Evolutionary conservation across 1,284 basidiomycete genomes (phyloP).

Genomic region (Phellinidium pouzarii): DNA sequence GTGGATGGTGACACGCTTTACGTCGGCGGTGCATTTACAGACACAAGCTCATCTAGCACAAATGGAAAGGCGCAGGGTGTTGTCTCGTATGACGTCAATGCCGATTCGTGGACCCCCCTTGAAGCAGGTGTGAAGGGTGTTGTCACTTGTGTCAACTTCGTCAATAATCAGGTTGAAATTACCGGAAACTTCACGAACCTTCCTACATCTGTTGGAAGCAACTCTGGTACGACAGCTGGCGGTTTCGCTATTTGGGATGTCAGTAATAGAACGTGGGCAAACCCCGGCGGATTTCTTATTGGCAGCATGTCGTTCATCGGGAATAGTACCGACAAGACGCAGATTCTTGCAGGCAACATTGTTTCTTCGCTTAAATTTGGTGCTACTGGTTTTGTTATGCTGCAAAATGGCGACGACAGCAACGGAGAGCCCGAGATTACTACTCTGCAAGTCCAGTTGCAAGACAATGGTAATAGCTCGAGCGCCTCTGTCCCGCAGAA

Average conservation of each 20-base stretch:
- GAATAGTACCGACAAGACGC: conserved; percentile 36
- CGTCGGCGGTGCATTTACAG: conserved; percentile 81
- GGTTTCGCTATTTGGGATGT: conserved; percentile 80
- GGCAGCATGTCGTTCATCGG: conserved; percentile 72
- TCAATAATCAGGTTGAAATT: conserved; percentile 51
- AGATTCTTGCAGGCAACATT: conserved; percentile 65
- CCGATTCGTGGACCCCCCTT: conserved; percentile 66
- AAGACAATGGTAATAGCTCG: conserved; percentile 27
- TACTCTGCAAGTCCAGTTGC: conserved; percentile 52
- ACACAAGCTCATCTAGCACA: conserved; percentile 51
- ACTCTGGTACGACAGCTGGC: conserved; percentile 37
- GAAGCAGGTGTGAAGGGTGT: conserved; percentile 72
- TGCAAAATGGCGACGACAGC: conserved; percentile 48
- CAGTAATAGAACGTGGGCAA: conserved; percentile 58
- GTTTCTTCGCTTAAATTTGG: conserved; percentile 51
- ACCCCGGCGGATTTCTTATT: conserved; percentile 64
- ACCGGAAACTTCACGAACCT: conserved; percentile 71
- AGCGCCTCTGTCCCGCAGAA: conserved; percentile 26
- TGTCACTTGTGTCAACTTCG: conserved; percentile 56
- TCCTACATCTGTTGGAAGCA: conserved; percentile 32
- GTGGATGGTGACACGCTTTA: conserved; percentile 60
- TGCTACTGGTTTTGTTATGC: conserved; percentile 63
- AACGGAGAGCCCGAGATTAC: conserved; percentile 47
- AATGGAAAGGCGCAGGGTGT: conserved; percentile 55
- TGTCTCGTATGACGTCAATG: conserved; percentile 68